Evolutionary conservation across 2,329 filamentous ascomycete genomes (phyloP), one percentile per base, ranked within the genome.

Genomic region (Epichloe sibirici): DNA sequence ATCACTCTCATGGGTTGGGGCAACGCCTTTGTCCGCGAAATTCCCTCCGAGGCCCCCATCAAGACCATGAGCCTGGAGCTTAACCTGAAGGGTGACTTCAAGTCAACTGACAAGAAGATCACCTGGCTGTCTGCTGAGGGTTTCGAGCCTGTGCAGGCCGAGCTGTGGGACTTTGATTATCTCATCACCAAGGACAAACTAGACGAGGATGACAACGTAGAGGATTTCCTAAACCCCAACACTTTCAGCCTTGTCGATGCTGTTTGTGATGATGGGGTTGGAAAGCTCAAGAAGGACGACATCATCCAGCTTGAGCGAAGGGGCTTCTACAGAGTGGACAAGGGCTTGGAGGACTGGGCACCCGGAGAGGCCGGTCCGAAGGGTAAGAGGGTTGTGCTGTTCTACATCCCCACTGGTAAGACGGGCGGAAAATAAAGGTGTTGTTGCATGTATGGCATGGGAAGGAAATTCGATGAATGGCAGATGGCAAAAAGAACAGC

Each of bases 1-100:
- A 88, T 97, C 62, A 96, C 91, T 0, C 77, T 96, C 43, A 96
- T 96, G 91, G 86, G 86, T 67, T 97, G 91, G 91, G 93, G 91
- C 61, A 94, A 95, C 63, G 88, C 86, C 12, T 80, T 90, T 58
- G 86, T 93, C 25, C 80, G 83, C 52, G 81, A 82, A 55, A 81
- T 88, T 56, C 74, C 79, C 47, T 69, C 72, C 34, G 68, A 70
- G 17, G 74, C 74, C 11, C 73, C 79, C 47, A 82, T 95, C 61
- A 85, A 82, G 12, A 74, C 72, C 38, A 76, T 95, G 40, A 85
- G 86, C 53, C 75, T 93, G 51, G 88, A 95, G 70, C 81, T 96
- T n/a, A 86, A 97, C 69, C 80, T 96, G 48, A 82, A 86, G 62
- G 90, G 91, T 52, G 91, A 97, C 67, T 88, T 97, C 69, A 95